These are phyloP conservation scores for Albizia julibrissin DNA, from an alignment of 306 rosid genomes.

Conservation along the genomic window DNA sequence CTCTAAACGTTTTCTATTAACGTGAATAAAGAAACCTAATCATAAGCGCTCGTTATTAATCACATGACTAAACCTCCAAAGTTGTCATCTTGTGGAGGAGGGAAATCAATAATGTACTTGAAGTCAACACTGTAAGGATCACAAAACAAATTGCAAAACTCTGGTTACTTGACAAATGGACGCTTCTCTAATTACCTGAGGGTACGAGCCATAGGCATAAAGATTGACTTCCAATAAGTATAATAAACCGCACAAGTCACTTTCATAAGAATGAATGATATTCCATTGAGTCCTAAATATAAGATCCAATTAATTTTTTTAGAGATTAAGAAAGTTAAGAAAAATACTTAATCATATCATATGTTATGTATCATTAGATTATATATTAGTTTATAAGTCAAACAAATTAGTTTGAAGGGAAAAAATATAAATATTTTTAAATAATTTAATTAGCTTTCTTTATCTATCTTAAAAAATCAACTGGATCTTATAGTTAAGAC, in stretches of 20 bases:
- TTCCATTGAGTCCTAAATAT: too few relatives aligned
- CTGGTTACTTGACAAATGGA: conserved; percentile 36
- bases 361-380: too few relatives aligned
- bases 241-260: conserved; percentile 21
- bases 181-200: background rate
- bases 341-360: too few relatives aligned
- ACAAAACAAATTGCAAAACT: background rate
- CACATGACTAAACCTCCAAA: background rate
- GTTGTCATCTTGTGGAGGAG: background rate
- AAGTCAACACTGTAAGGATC: background rate
- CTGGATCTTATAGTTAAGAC: too few relatives aligned
- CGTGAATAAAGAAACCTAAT: background rate
- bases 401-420: too few relatives aligned
- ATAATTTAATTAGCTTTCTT: too few relatives aligned
- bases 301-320: too few relatives aligned
- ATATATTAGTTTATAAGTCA: too few relatives aligned
- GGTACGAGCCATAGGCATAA: conserved; percentile 2
- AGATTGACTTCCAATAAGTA: background rate
- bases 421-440: too few relatives aligned
- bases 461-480: too few relatives aligned
- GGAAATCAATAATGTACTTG: background rate
- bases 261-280: background rate
- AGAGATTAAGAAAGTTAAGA: too few relatives aligned
- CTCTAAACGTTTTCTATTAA: background rate
- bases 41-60: background rate